Base-by-base conservation (phyloP, 192 early-diverging fungal species). In the Dissophora ornata region DNA sequence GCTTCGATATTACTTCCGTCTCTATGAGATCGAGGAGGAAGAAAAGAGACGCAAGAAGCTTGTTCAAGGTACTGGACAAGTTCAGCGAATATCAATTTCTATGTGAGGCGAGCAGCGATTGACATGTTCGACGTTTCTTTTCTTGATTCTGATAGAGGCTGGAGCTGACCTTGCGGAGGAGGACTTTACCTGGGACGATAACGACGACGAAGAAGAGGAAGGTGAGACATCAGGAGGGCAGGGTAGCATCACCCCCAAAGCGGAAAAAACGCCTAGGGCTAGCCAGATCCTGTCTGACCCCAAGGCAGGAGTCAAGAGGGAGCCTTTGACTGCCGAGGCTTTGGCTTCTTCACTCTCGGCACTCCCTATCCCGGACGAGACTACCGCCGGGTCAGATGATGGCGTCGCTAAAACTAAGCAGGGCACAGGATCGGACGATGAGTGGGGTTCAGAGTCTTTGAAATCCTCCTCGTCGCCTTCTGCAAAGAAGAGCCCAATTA, bases 1-100 rank as follows among this genome's bases (percentile, higher is more conserved):
- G 85, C 75, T 63, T 9, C 71, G 85, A 25, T 86, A 86, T 36
- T 79, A 82, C 32, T 86, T 82, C 59, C 80, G 81, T 42, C 45
- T 78, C 2, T 84, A 67, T 54, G 80, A 84, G 38, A 81, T 86
- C 41, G 85, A 86, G n/a, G 82, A 86, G 47, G 85, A 84, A 28
- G 85, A 86, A 44, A 80, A 86, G 52, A 67, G 71, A 26, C 82
- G 82, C 24, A 49, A 81, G 54, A 61, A 81, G 53, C 73, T 84
- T 61, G 80, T 82, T 12, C 71, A 82, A 67, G 80, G 83, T 82
- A 81, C 50, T 2, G 36, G 12, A n/a, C 25, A 7, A 0, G 9
- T 30, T 24, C 19, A 38, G 36, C 36, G 16, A 25, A 2, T 50
- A n/a, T n/a, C n/a, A n/a, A n/a, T n/a, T n/a, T n/a, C n/a, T n/a